phyloP scores from a whole-genome alignment of 2,329 filamentous ascomycete genomes.

The Pyrenophora seminiperda region DNA sequence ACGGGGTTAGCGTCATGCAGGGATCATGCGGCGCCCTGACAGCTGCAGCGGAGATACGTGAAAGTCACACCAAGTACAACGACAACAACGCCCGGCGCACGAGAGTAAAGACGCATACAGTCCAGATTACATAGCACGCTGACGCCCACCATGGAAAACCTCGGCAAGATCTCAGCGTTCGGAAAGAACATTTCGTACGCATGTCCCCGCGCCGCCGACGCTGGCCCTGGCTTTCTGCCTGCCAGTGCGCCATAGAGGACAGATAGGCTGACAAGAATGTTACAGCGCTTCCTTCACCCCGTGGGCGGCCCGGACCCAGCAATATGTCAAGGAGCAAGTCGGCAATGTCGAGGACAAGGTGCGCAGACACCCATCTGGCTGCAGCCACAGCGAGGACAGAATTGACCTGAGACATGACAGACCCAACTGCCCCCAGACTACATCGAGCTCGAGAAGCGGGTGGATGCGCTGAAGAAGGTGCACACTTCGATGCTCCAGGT shows the following conservation, averaged over 20 bases:
- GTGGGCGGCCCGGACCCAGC: slow-evolving; percentile 90
- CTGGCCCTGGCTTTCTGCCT: not conserved
- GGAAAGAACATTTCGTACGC: slow-evolving; percentile 72
- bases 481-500: slow-evolving; percentile 97
- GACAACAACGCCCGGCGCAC: slow-evolving; percentile 18
- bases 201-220: slow-evolving; percentile 13
- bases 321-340: slow-evolving; percentile 97
- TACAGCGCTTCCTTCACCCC: slow-evolving; percentile 84
- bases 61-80: slow-evolving; percentile 27
- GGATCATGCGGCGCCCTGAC: slow-evolving; percentile 21
- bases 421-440: slow-evolving; percentile 97
- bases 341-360: slow-evolving; percentile 95
- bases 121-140: slow-evolving; percentile 5
- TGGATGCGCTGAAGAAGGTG: slow-evolving; percentile 94
- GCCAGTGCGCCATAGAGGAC: not conserved
- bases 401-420: slow-evolving; percentile 55
- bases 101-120: not conserved
- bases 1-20: slow-evolving; percentile 20
- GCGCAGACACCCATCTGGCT: slow-evolving; percentile 15
- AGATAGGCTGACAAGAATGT: slow-evolving; percentile 49
- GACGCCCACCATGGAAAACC: slow-evolving; percentile 66
- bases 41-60: slow-evolving; percentile 29
- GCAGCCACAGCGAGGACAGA: slow-evolving; percentile 1
- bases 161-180: slow-evolving; percentile 73
- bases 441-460: slow-evolving; percentile 96